These are phyloP conservation scores for Apophysomyces trapeziformis DNA, from an alignment of 371 early-diverging fungal genomes.

Conservation along the genomic window DNA sequence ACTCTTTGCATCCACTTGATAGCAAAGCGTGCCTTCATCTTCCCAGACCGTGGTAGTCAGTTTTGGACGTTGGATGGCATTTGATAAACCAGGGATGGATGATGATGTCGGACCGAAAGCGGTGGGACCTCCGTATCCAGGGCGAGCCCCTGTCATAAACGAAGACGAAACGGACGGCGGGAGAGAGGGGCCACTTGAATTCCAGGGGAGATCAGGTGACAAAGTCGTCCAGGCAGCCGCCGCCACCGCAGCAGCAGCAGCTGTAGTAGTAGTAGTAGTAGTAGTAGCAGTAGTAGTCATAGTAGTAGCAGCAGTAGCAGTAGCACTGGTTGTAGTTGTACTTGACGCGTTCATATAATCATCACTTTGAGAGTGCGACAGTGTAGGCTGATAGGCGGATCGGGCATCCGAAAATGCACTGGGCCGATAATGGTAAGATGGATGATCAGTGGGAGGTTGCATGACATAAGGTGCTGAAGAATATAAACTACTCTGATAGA, in stretches of 20 bases:
- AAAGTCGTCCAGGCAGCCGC: conserved; percentile 16
- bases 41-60: conserved; percentile 85
- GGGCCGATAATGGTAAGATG: conserved; percentile 31
- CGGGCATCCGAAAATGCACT: conserved; percentile 40
- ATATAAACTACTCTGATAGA: conserved; percentile 40
- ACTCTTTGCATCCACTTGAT: conserved; percentile 79
- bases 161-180: conserved; percentile 28
- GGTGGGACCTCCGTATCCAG: conserved; percentile 25
- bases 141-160: conserved; percentile 15
- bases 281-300: conserved; percentile 13
- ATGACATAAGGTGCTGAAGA: conserved; percentile 37
- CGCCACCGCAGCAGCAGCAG: conserved; percentile 16
- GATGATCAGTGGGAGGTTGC: conserved; percentile 27
- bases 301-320: conserved; percentile 15
- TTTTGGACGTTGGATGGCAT: conserved; percentile 55
- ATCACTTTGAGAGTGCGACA: conserved; percentile 12
- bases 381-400: conserved; percentile 19
- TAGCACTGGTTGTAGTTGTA: conserved; percentile 30
- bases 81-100: conserved; percentile 15
- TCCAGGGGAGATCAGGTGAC: conserved; percentile 17
- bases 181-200: conserved; percentile 19
- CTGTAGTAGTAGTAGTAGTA: conserved; percentile 27
- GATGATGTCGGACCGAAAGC: conserved; percentile 17
- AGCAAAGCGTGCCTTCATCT: conserved; percentile 80
- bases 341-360: conserved; percentile 15